These are phyloP conservation scores for Triadica sebifera DNA, from an alignment of 345 rosid genomes.

Conservation along the genomic window DNA sequence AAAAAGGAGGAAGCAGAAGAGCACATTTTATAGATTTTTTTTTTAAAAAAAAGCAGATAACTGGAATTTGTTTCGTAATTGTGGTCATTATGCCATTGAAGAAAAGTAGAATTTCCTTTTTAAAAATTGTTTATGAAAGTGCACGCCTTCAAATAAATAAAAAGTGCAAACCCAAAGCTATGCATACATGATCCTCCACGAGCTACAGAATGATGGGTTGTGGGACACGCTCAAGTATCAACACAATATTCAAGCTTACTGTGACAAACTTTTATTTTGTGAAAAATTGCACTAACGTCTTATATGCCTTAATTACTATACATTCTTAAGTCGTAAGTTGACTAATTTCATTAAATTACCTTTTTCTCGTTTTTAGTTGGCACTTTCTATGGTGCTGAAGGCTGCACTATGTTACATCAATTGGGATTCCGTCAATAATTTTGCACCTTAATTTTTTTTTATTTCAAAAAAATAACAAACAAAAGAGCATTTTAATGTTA, in stretches of 20 bases:
- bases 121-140: neutral
- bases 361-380: neutral
- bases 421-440: no score
- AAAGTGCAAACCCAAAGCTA: neutral
- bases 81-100: constrained; percentile 2
- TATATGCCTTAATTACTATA: no score
- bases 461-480: no score
- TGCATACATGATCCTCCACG: constrained; percentile 1
- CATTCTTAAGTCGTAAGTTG: no score
- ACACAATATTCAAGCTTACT: constrained; percentile 32
- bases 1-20: neutral
- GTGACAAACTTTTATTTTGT: constrained; percentile 35
- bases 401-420: no score
- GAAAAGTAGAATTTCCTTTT: neutral
- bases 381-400: neutral
- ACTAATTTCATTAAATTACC: neutral
- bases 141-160: constrained; percentile 8
- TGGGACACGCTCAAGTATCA: constrained; percentile 16
- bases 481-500: no score
- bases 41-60: neutral
- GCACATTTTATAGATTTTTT: neutral
- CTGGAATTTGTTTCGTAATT: neutral
- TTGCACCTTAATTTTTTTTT: no score
- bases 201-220: constrained; percentile 10
- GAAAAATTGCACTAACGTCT: no score